Conservation (phyloP, 179 eudicot species). For the Silene coronaria region DNA sequence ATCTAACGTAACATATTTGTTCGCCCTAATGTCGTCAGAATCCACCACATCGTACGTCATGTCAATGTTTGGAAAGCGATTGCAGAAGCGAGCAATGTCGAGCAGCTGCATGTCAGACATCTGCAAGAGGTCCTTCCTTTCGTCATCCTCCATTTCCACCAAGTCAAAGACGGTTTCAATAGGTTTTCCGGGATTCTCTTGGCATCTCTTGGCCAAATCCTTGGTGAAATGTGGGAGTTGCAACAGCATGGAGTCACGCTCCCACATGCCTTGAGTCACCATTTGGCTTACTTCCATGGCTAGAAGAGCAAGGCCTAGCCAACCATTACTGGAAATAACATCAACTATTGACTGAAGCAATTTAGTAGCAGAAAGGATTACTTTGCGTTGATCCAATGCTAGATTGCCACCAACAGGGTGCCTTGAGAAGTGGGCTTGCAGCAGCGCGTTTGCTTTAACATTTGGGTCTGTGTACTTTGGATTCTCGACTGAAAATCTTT, state of each 20-base stretch:
- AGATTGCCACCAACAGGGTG: conserved; percentile 68
- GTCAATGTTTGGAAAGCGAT: conserved; percentile 81
- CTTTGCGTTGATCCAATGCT: conserved; percentile 62
- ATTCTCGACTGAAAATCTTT: conserved; percentile 75
- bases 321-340: conserved; percentile 88
- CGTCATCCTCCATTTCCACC: conserved; percentile 84
- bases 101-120: conserved; percentile 68
- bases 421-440: conserved; percentile 85
- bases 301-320: conserved; percentile 82
- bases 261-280: conserved; percentile 98
- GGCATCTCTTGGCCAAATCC: conserved; percentile 76
- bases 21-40: conserved; percentile 42
- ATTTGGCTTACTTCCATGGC: conserved; percentile 97
- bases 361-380: conserved; percentile 53
- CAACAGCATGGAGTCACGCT: conserved; percentile 84
- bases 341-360: conserved; percentile 79
- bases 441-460: conserved; percentile 73
- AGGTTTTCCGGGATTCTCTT: conserved; percentile 65
- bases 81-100: conserved; percentile 72
- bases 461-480: conserved; percentile 78
- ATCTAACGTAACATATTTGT: conserved; percentile 51
- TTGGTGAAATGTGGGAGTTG: conserved; percentile 85
- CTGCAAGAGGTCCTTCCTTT: conserved; percentile 62
- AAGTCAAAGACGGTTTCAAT: conserved; percentile 79
- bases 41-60: conserved; percentile 53